Base-by-base conservation (phyloP, 148 eudicot genomes). In the Pouteria glomerata region DNA sequence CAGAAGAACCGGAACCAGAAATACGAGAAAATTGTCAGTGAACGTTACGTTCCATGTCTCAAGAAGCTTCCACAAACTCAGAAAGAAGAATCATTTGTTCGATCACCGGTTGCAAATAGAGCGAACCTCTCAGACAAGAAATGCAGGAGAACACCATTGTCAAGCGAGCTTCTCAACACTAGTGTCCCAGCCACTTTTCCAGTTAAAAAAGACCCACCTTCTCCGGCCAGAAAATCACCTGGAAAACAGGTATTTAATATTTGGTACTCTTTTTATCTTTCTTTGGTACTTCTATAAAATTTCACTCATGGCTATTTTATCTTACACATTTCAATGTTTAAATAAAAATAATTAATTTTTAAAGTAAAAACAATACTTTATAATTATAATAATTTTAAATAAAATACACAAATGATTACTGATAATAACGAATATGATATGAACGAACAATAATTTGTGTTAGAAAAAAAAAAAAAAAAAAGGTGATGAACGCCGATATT, bases 41-140 rank as follows among this genome's bases (percentile, higher is more conserved):
- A 66, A 35, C 39, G 37, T 50, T 68, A 53, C 48, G 45, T 57
- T 51, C 15, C 29, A 26, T 72, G 68, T 37, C 51, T 66, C 57
- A 80, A 69, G 66, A 73, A 48, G 61, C 62, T 69, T 4, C 68
- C 37, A 19, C 78, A 74, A 63, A 45, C 70, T 1, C 48, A 85
- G 85, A 86, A 88, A 73, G 96, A 85, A 15, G 90, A 93, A 73
- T 82, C 73, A 1, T 87, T 85, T 57, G 88, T 93, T 47, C 76
- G 79, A 1, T 55, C 83, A 19, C 15, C 52, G 0, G 14, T 72
- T 39, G 69, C 48, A 60, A 58, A 71, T 39, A 79, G 72, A 57
- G 74, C 39, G 16, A 76, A 44, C 23, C 31, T 16, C 7, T 41
- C 24, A 16, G 81, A 74, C 7, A 87, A 85, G 80, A 92, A 85